A percentile compares a stretch with the other conserved stretches of the same genome.
phyloP scores from a whole-genome alignment of 306 rosid genomes.

The Quercus agrifolia region DNA sequence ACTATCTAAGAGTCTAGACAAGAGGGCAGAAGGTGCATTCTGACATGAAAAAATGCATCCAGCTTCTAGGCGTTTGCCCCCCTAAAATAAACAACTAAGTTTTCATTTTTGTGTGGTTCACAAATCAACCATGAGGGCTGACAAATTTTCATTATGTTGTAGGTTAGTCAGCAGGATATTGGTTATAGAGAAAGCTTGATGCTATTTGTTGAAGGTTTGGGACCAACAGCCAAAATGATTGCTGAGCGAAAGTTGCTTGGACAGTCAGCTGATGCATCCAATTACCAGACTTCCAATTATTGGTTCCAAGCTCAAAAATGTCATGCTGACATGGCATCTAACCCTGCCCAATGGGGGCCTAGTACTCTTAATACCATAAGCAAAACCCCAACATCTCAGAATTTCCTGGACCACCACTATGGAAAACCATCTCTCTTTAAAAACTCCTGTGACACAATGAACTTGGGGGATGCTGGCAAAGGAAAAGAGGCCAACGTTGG shows the following conservation, averaged over 20 bases:
- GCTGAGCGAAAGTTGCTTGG: slow-evolving; percentile 44
- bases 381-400: slow-evolving; percentile 9
- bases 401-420: slow-evolving; percentile 1
- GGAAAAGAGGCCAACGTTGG: slow-evolving; percentile 3
- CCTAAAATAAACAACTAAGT: not conserved
- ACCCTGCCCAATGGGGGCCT: slow-evolving; percentile 1
- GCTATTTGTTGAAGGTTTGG: slow-evolving; percentile 50
- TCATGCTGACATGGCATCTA: slow-evolving; percentile 24
- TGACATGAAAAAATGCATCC: not conserved
- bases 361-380: not conserved
- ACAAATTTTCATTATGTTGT: not conserved
- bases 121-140: not conserved
- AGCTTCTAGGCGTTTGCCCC: not conserved
- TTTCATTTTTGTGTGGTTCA: not conserved
- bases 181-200: slow-evolving; percentile 57
- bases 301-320: slow-evolving; percentile 3
- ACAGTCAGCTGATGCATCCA: not conserved
- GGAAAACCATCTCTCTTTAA: not conserved
- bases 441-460: not conserved
- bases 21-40: not conserved
- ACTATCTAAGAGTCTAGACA: not conserved
- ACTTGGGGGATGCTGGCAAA: slow-evolving; percentile 5
- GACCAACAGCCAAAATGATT: slow-evolving; percentile 44
- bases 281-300: not conserved
- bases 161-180: slow-evolving; percentile 47